Evolutionary conservation across 108 stramenopile species (phyloP), one percentile per base, ranked within the genome.

Genomic region (Cyclostephanos tholiformis): DNA sequence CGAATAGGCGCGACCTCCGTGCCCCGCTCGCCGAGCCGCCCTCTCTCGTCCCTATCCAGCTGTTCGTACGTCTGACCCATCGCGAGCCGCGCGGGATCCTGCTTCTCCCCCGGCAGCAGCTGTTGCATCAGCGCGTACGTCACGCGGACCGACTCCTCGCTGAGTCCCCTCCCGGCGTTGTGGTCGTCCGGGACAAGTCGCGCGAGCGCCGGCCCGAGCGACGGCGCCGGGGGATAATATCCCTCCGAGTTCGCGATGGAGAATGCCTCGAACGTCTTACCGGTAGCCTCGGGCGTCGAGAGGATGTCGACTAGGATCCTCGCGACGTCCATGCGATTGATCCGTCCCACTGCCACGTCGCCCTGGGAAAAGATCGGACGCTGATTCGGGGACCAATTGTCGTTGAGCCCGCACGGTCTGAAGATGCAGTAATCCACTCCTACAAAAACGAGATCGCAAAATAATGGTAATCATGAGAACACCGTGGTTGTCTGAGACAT

Each of bases 31-130:
- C 93, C 93, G 41, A 94, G 76, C 30, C 93, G 76, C 58, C 93
- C 93, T 8, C 68, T 81, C 71, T 90, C 86, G 19, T 80, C 89
- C 44, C 79, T 74, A 74, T 95, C 94, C 23, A 93, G 57, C 77
- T 95, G 89, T 51, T 95, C 94, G 72, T 93, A 95, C 8, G 90
- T 90, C 52, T 92, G 91, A 25, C 94, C 94, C 90, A 95, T 92
- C 12, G 91, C 94, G 50, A 95, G 70, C 11, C 67, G 66, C 5
- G 86, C 81, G 1, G 95, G 77, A 74, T 91, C 86, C 72, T 95
- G 95, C 50, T 83, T 82, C 66, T 92, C 92, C 38, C 95, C 95
- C n/a, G 95, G 95, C 7, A 95, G 57, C 65, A 95, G 71, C 75
- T 95, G 95, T 62, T 95, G 95, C 82, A 89, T 65, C 11, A 82